These are phyloP conservation scores for Solanum chmielewskii DNA, from an alignment of 257 asterid genomes.

Conservation along the genomic window DNA sequence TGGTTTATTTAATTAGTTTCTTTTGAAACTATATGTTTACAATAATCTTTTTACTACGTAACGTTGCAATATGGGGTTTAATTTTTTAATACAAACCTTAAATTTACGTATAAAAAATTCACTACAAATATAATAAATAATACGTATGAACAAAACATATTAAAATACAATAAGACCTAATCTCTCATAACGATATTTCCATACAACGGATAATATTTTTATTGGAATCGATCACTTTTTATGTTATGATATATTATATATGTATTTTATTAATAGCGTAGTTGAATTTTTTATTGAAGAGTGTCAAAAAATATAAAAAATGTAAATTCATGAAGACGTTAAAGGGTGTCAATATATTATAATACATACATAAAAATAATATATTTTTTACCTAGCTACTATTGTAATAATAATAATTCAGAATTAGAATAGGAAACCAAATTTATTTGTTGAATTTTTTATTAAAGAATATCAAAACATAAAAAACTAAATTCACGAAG, in stretches of 20 bases:
- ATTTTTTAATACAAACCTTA: neutral
- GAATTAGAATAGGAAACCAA: neutral
- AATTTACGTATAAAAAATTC: neutral
- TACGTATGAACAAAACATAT: neutral
- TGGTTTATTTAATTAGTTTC: neutral
- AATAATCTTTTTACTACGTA: neutral
- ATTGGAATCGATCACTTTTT: neutral
- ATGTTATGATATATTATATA: neutral
- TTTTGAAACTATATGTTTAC: neutral
- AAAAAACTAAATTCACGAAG: neutral
- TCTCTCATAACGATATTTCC: neutral
- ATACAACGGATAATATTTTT: neutral
- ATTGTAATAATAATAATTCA: no score
- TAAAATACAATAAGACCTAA: neutral
- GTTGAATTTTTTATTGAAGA: rapidly evolving
- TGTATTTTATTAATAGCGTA: neutral
- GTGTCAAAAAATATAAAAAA: neutral
- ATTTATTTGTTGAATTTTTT: no score
- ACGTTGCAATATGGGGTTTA: neutral
- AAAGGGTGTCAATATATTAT: neutral
- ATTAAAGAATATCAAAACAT: neutral
- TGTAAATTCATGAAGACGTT: no score
- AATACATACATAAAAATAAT: neutral
- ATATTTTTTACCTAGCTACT: neutral
- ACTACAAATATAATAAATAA: neutral